These are phyloP conservation scores for Fraxinus sp. DNA, from an alignment of 305 asterid species.

Conservation along the genomic window DNA sequence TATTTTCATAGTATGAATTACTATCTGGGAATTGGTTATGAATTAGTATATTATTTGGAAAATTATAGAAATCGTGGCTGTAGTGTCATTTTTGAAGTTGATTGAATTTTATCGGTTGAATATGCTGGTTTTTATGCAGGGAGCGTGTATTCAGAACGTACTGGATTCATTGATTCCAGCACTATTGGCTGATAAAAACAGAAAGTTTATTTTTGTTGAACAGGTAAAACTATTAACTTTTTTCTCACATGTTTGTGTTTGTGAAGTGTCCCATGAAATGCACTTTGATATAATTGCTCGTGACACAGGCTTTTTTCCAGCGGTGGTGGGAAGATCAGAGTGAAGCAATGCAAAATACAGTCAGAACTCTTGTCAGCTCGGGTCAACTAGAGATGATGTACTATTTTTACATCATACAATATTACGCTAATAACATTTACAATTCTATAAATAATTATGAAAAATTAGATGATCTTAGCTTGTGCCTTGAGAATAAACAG, in stretches of 20 bases:
- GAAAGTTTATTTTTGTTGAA: constrained; percentile 83
- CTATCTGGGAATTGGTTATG: background rate
- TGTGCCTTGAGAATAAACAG: background rate
- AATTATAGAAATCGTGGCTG: background rate
- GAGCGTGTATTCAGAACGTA: constrained; percentile 91
- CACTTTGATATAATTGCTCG: constrained; percentile 19
- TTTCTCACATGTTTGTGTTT: background rate
- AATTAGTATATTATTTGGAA: background rate
- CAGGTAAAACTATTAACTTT: constrained; percentile 41
- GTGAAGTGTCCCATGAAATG: constrained; percentile 13
- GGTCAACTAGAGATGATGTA: constrained; percentile 98
- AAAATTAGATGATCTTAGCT: background rate
- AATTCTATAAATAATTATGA: background rate
- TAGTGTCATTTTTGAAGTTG: constrained; percentile 10
- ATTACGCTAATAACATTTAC: background rate
- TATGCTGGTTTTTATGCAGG: constrained; percentile 45
- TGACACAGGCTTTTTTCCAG: constrained; percentile 87
- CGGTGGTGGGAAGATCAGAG: constrained; percentile 96
- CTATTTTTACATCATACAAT: constrained; percentile 16
- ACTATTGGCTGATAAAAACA: constrained; percentile 70
- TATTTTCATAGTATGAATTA: background rate
- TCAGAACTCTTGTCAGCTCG: constrained; percentile 54
- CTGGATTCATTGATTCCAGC: constrained; percentile 87
- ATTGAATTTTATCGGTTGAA: constrained; percentile 4
- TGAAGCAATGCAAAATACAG: constrained; percentile 57